Evolutionary conservation across 768 basidiomycete species (phyloP).

Genomic region (Xerocomellus amylosporus): DNA sequence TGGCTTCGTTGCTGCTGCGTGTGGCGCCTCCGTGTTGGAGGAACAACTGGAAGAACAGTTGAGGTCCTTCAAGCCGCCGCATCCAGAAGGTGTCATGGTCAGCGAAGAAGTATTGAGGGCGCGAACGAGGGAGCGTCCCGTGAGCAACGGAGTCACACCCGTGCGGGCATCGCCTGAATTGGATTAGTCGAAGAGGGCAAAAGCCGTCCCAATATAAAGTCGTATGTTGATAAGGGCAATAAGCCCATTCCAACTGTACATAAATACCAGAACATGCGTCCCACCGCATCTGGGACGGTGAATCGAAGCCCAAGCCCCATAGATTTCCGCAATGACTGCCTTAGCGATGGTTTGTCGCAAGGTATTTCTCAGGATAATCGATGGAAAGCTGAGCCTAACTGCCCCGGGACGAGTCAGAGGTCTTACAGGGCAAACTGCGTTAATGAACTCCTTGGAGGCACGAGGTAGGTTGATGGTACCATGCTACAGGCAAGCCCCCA

Average conservation of each 20-base stretch:
- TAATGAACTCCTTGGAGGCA: background rate
- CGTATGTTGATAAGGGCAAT: background rate
- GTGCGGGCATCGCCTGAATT: slow-evolving; percentile 21
- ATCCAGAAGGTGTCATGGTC: slow-evolving; percentile 73
- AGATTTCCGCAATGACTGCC: background rate
- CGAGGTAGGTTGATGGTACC: too few relatives aligned
- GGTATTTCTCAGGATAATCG: background rate
- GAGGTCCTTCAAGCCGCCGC: slow-evolving; percentile 63
- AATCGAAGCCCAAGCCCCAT: background rate
- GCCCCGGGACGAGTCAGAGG: too few relatives aligned
- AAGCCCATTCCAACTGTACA: background rate
- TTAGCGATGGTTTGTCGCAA: background rate
- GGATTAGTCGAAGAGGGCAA: slow-evolving; percentile 9
- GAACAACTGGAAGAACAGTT: slow-evolving; percentile 73
- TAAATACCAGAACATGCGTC: background rate
- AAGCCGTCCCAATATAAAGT: background rate
- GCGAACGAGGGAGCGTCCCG: slow-evolving; percentile 30
- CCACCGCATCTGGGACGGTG: background rate
- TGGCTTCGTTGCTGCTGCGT: slow-evolving; percentile 87
- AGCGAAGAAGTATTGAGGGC: slow-evolving; percentile 56
- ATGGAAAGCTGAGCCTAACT: too few relatives aligned
- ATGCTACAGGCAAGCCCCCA: too few relatives aligned
- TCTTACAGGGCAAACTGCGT: background rate
- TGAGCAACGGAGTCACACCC: slow-evolving; percentile 24
- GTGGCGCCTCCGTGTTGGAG: slow-evolving; percentile 50